These are phyloP conservation scores for Cordyceps cateniannulata DNA, from an alignment of 2,329 filamentous ascomycete genomes.

Conservation along the genomic window DNA sequence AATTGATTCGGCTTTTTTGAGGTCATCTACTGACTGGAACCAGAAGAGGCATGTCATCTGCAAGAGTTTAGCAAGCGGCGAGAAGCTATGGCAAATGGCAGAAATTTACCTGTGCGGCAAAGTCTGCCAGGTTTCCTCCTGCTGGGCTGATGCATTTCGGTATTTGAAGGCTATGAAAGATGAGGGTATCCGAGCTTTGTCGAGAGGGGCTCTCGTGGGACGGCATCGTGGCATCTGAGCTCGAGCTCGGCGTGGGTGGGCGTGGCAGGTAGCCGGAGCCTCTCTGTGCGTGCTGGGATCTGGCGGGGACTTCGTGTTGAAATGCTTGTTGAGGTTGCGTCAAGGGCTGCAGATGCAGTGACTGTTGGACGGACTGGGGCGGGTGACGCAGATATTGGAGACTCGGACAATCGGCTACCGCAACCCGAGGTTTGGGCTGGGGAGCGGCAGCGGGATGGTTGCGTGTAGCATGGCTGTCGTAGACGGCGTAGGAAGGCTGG, in stretches of 20 bases:
- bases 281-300: slow-evolving; percentile 1
- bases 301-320: slow-evolving; percentile 10
- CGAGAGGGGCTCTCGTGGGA: slow-evolving; percentile 20
- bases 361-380: slow-evolving; percentile 19
- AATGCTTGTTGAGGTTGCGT: slow-evolving; percentile 15
- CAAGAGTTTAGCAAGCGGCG: background rate
- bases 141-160: slow-evolving; percentile 68
- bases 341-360: slow-evolving; percentile 11
- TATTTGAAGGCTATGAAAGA: slow-evolving; percentile 60
- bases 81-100: background rate
- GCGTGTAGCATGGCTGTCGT: slow-evolving; percentile 39
- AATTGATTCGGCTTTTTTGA: slow-evolving; percentile 66
- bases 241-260: slow-evolving; percentile 32
- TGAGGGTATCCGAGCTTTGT: slow-evolving; percentile 39
- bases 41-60: slow-evolving; percentile 96
- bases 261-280: slow-evolving; percentile 25
- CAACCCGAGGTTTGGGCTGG: slow-evolving; percentile 27
- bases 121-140: slow-evolving; percentile 72
- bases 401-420: slow-evolving; percentile 27
- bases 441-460: slow-evolving; percentile 30
- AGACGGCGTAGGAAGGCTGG: slow-evolving; percentile 40
- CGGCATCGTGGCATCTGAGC: slow-evolving; percentile 22
- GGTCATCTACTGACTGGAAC: slow-evolving; percentile 83
- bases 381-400: slow-evolving; percentile 27
- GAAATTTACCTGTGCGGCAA: slow-evolving; percentile 66